Base-by-base conservation (phyloP, 2,329 filamentous ascomycete genomes). In the Paraconiothyrium sp. region DNA sequence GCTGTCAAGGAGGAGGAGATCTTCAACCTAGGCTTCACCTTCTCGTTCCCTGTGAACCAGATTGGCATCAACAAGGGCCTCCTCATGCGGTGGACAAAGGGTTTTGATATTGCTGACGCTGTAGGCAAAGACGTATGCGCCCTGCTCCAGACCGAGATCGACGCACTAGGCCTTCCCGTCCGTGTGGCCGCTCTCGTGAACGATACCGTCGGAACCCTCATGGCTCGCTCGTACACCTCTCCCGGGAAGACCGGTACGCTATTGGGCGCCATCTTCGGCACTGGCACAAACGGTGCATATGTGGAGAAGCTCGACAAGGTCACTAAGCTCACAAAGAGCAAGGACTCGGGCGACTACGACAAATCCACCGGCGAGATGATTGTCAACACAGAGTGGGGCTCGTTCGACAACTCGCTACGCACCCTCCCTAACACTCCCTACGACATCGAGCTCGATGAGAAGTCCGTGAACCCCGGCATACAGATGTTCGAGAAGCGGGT, bases 401-500 rank as follows among this genome's bases (percentile, higher is more conserved):
- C 93, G 60, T 99, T 99, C 74, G 95, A 99, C 81, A 98, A 98
- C 81, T 88, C 91, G 70, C 88, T 98, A 67, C 92, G 90, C 69
- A 91, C 97, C 22, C 85, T 99, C 44, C 95, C 94, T 49, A 90
- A 89, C 72, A 98, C 94, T 0, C 83, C 88, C 0, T 98, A 93
- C 82, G 95, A 99, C 76, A 82, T 84, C 54, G 85, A 88, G 60
- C 85, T 99, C 27, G 94, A 99, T 79, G 82, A 83, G 59, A 88
- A 90, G 62, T 95, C 90, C 67, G 89, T 92, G 70, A 98, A 99
- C 79, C 94, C 94, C 0, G 95, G 95, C 30, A 89, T 97, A 64
- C 95, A 99, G 77, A 97, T 98, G 92, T 99, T 98, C 75, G 95
- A 99, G 83, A 99, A 99, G 86, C 91, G 94, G 51, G 91, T 99